Evolutionary conservation across 108 stramenopile genomes (phyloP).

Genomic region (Heterococcus sp.): DNA sequence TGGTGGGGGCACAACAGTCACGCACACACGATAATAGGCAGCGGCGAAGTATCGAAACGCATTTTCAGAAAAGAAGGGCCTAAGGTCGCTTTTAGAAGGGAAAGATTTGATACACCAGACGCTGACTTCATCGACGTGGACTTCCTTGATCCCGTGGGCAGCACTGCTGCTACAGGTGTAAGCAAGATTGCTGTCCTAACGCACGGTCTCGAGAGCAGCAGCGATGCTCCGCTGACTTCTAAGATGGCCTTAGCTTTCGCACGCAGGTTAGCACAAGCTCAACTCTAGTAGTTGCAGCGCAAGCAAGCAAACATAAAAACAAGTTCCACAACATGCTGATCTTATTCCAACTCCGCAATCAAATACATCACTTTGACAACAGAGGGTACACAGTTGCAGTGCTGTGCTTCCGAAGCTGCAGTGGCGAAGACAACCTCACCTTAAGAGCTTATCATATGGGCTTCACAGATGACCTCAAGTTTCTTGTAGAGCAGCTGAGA

Average conservation of each 20-base stretch:
- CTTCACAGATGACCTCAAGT: no score
- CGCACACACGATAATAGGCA: conserved; percentile 23
- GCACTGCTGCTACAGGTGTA: background rate
- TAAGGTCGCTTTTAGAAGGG: background rate
- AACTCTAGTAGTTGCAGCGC: no score
- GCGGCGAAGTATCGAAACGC: conserved; percentile 27
- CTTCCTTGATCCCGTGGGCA: conserved; percentile 3
- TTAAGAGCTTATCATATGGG: conserved; percentile 73
- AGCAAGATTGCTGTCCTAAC: conserved; percentile 17
- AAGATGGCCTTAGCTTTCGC: conserved; percentile 35
- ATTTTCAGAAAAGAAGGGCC: conserved; percentile 13
- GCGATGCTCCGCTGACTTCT: conserved; percentile 24
- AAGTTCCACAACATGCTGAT: no score
- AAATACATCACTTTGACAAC: no score
- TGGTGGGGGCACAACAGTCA: conserved; percentile 29
- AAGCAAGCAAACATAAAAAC: no score
- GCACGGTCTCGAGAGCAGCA: conserved; percentile 42
- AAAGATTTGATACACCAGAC: conserved; percentile 40
- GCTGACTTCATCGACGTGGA: conserved; percentile 45
- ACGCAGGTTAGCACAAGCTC: no score
- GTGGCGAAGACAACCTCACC: conserved; percentile 63
- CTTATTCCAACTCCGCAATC: no score
- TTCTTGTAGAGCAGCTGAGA: background rate
- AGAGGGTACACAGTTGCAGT: conserved; percentile 40
- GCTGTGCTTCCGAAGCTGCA: conserved; percentile 83